These are phyloP conservation scores for Candida buenavistaensis DNA, from an alignment of 1,139 yeast genomes.

Conservation along the genomic window DNA sequence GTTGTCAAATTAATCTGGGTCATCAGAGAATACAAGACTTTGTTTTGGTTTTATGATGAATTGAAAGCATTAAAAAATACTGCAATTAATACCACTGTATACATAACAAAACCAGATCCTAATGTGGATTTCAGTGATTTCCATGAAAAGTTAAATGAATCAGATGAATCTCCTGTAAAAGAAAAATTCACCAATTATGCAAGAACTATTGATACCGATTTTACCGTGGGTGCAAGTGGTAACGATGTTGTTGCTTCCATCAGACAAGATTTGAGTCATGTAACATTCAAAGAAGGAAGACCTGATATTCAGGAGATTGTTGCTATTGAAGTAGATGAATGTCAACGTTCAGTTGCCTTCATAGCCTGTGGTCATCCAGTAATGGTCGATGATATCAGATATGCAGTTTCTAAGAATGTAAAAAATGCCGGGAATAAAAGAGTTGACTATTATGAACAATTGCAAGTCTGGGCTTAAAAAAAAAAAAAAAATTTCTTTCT, in stretches of 20 bases:
- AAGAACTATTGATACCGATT: constrained; percentile 8
- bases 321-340: constrained; percentile 19
- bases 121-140: constrained; percentile 7
- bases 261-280: constrained; percentile 24
- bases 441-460: constrained; percentile 38
- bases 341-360: constrained; percentile 27
- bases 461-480: constrained; percentile 27
- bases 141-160: constrained; percentile 7
- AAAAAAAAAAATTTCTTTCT: background rate
- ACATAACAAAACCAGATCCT: constrained; percentile 38
- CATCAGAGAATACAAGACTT: constrained; percentile 29
- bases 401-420: constrained; percentile 27
- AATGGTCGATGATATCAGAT: constrained; percentile 41
- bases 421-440: constrained; percentile 26
- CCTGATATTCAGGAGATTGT: constrained; percentile 31
- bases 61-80: constrained; percentile 23
- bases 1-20: constrained; percentile 34
- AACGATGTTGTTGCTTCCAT: constrained; percentile 11
- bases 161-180: constrained; percentile 4
- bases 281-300: constrained; percentile 32
- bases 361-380: constrained; percentile 54
- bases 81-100: constrained; percentile 27
- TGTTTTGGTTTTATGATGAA: constrained; percentile 37
- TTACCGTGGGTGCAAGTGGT: constrained; percentile 3
- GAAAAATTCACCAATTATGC: constrained; percentile 10